Conservation (phyloP, 805 yeast genomes). For the Starmerella floris region DNA sequence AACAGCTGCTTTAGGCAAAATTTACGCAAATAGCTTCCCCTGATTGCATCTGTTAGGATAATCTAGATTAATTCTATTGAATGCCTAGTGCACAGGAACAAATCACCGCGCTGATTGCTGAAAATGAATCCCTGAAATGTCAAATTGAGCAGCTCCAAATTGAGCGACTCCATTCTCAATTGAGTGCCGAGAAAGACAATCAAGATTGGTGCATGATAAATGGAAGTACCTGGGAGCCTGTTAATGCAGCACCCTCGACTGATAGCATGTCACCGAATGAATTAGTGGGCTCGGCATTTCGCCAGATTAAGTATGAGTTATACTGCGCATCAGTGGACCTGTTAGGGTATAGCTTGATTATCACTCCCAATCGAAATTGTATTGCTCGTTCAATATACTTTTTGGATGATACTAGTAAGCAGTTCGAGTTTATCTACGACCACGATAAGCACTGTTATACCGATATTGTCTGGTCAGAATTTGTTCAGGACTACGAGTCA, state of each 20-base stretch:
- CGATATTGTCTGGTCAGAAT: conserved; percentile 12
- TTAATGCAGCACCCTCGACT: no score
- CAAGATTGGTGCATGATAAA: conserved; percentile 5
- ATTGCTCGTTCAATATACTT: conserved; percentile 2
- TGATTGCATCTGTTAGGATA: no score
- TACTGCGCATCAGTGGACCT: conserved; percentile 15
- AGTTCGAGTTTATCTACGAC: conserved; percentile 13
- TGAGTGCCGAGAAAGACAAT: no score
- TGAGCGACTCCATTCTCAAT: no score
- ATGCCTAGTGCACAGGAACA: no score
- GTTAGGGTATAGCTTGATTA: conserved; percentile 11
- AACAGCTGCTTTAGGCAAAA: no score
- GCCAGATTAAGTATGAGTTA: conserved; percentile 16
- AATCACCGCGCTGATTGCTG: no score
- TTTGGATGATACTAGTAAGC: not conserved
- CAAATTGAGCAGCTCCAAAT: no score
- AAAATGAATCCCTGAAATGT: no score
- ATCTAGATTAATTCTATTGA: no score
- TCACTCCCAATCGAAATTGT: conserved; percentile 11
- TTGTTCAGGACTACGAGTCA: not conserved
- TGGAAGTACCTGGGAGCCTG: conserved; percentile 10
- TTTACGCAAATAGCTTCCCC: no score
- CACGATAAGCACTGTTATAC: conserved; percentile 3
- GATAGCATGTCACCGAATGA: no score
- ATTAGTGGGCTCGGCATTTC: conserved; percentile 7